Conservation (phyloP, 2,329 filamentous ascomycete species). For the Hypomyces perniciosus region DNA sequence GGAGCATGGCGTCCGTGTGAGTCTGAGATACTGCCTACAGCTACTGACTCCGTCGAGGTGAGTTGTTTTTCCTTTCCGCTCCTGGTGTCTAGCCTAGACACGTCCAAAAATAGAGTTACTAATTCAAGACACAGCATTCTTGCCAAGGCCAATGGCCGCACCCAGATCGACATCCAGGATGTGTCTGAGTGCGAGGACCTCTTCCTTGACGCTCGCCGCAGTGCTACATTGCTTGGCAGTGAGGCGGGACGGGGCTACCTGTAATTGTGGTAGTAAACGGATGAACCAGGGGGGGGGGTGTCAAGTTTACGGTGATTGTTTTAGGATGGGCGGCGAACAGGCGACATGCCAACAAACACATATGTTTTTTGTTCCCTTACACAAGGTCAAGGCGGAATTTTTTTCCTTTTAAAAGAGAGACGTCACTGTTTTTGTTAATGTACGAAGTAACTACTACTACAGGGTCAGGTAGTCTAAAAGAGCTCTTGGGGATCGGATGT, state of each 20-base stretch:
- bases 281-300: neutral
- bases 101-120: conserved; percentile 1
- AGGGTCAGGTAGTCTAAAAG: conserved; percentile 5
- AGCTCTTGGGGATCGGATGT: conserved; percentile 8
- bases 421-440: neutral
- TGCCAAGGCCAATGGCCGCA: conserved; percentile 73
- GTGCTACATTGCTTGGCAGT: conserved; percentile 61
- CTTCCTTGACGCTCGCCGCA: conserved; percentile 76
- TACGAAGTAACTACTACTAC: conserved; percentile 6
- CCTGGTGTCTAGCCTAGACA: neutral
- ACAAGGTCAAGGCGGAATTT: conserved; percentile 8
- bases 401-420: neutral
- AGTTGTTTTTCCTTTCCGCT: conserved; percentile 26
- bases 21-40: conserved; percentile 87
- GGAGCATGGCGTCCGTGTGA: conserved; percentile 81
- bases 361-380: neutral
- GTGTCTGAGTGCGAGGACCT: conserved; percentile 77
- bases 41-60: conserved; percentile 77
- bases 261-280: conserved; percentile 32
- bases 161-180: conserved; percentile 70
- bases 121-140: conserved; percentile 59
- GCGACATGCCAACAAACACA: conserved; percentile 6
- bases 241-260: conserved; percentile 62
- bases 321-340: conserved; percentile 8
- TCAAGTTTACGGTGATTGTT: conserved; percentile 1